Percentiles rank a stretch among this genome's conserved stretches.
phyloP scores from a whole-genome alignment of 805 yeast species.

The Candida lessepsii region DNA sequence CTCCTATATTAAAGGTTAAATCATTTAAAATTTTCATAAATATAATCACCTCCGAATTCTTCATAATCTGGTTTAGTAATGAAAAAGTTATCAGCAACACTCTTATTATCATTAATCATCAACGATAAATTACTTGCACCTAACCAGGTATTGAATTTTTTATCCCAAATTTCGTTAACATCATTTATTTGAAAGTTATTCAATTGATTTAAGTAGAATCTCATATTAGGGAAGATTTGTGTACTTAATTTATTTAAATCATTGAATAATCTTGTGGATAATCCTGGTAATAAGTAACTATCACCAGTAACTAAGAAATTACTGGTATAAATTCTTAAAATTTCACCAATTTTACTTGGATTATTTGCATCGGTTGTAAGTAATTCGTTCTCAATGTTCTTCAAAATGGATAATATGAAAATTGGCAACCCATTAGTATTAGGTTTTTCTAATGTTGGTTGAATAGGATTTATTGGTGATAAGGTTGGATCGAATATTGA shows the following conservation, averaged over 20 bases:
- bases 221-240: constrained; percentile 45
- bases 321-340: constrained; percentile 34
- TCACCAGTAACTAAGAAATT: constrained; percentile 63
- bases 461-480: constrained; percentile 42
- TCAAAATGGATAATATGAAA: constrained; percentile 35
- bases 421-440: constrained; percentile 49
- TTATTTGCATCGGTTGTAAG: constrained; percentile 33
- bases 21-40: constrained; percentile 35
- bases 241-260: constrained; percentile 50
- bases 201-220: constrained; percentile 21
- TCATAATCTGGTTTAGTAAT: constrained; percentile 63
- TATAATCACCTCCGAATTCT: constrained; percentile 54
- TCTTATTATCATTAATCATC: constrained; percentile 49
- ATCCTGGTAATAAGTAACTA: constrained; percentile 52
- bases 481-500: constrained; percentile 67
- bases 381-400: constrained; percentile 34
- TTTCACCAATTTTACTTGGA: constrained; percentile 35
- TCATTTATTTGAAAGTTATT: constrained; percentile 28
- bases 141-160: constrained; percentile 62
- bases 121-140: constrained; percentile 72
- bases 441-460: constrained; percentile 44
- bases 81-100: constrained; percentile 50
- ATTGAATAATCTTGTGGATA: constrained; percentile 52
- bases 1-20: background rate
- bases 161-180: constrained; percentile 44